Base-by-base conservation (phyloP, 108 stramenopile species). In the Aurantiochytrium sp. region DNA sequence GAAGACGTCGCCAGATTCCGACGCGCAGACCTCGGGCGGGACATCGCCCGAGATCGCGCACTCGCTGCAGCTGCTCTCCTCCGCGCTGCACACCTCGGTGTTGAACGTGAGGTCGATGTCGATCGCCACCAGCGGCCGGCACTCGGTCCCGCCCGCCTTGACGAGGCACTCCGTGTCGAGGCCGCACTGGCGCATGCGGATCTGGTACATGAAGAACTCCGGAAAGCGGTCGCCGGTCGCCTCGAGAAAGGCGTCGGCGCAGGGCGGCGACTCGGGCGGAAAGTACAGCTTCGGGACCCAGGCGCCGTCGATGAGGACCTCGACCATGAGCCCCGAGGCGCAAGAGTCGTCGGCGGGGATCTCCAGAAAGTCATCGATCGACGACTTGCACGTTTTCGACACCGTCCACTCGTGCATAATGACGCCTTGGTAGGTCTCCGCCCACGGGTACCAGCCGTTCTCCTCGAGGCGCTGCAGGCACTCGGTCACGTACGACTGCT, bases 161-260 rank as follows among this genome's bases (percentile, higher is more conserved):
- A 24, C 73, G 32, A 81, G 42, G 39, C 73, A 81, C 73, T 3
- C 73, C 17, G 73, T 24, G 32, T 12, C 6, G 10, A 81, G 39
- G 12, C 73, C 73, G 24, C 73, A 81, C 73, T 81, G 73, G 0
- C 73, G 39, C 39, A 81, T 41, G 39, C 73, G 73, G 24, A 81
- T 42, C n/a, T 12, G 27, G 39, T 81, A 81, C 42, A 48, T 81
- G 73, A 81, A 81, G 73, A 81, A 48, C 6, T 81, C 73, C 19
- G 39, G 39, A 21, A 21, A 41, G 19, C 32, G n/a, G 24, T 41
- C 73, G 39, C 42, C 73, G 32, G 73, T 37, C 6, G 45, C 73
- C 12, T 41, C 45, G 36, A 81, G 17, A 22, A 30, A 22, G 17
- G 42, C 2, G 45, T 48, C 73, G 19, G 27, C 24, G 4, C 73